Conservation (phyloP, 495 filamentous ascomycete species). For the Xylaria flabelliformis region DNA sequence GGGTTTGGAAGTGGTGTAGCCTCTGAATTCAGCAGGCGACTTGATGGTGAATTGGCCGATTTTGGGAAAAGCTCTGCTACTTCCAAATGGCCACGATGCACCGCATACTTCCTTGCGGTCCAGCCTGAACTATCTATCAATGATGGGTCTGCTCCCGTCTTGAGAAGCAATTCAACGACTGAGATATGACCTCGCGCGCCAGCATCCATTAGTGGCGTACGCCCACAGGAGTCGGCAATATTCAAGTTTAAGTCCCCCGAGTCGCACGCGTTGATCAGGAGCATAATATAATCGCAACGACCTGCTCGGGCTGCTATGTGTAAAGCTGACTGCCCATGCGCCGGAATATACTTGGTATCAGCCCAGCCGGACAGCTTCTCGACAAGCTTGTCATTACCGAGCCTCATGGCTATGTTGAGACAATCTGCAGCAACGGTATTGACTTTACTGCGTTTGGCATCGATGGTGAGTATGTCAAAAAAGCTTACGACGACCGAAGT, state of each 20-base stretch:
- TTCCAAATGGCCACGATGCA: slow-evolving; percentile 69
- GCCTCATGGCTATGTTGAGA: slow-evolving; percentile 6
- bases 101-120: slow-evolving; percentile 80
- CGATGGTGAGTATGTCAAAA: not conserved
- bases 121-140: slow-evolving; percentile 73
- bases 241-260: slow-evolving; percentile 66
- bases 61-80: slow-evolving; percentile 29
- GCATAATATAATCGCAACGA: slow-evolving; percentile 65
- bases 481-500: slow-evolving; percentile 2
- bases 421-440: not conserved
- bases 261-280: slow-evolving; percentile 62
- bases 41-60: not conserved
- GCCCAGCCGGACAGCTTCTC: slow-evolving; percentile 12
- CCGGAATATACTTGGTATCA: slow-evolving; percentile 69
- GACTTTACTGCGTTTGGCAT: not conserved
- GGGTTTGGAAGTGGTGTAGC: not conserved
- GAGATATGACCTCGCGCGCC: slow-evolving; percentile 69
- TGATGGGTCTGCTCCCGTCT: slow-evolving; percentile 63
- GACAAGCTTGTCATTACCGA: slow-evolving; percentile 6
- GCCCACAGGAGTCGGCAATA: slow-evolving; percentile 44
- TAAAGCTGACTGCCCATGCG: slow-evolving; percentile 75
- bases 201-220: slow-evolving; percentile 79
- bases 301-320: slow-evolving; percentile 76
- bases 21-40: not conserved
- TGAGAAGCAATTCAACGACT: slow-evolving; percentile 63